Evolutionary conservation across 2,329 filamentous ascomycete genomes (phyloP).

Genomic region (Cordyceps farinosa): DNA sequence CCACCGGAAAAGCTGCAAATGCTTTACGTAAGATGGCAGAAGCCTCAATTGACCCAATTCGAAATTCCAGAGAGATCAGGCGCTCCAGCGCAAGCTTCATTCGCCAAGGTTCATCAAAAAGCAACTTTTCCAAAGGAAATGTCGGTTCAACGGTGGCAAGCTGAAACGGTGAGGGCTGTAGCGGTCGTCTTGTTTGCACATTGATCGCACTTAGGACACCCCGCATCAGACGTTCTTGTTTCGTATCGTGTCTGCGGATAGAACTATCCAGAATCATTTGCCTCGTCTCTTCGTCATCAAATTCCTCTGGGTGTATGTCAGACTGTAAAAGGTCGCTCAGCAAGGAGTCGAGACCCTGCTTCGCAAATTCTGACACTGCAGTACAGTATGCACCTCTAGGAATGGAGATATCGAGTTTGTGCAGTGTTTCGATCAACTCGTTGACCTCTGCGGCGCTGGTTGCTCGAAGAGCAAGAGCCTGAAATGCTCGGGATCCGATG

Average conservation of each 20-base stretch:
- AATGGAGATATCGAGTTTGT: constrained; percentile 59
- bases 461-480: constrained; percentile 70
- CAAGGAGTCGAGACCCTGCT: constrained; percentile 49
- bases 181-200: constrained; percentile 17
- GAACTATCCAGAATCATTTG: constrained; percentile 36
- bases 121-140: not conserved
- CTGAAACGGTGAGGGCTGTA: constrained; percentile 17
- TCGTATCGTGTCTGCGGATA: constrained; percentile 33
- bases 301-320: constrained; percentile 55
- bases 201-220: constrained; percentile 35
- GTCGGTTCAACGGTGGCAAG: not conserved
- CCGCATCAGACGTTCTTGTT: constrained; percentile 42
- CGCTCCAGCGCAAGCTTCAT: constrained; percentile 13
- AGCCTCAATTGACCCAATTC: constrained; percentile 1
- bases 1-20: constrained; percentile 8
- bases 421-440: constrained; percentile 57
- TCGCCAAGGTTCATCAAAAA: constrained; percentile 6
- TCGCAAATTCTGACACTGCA: constrained; percentile 62
- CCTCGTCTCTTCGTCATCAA: constrained; percentile 44
- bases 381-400: constrained; percentile 61
- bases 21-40: constrained; percentile 9
- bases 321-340: constrained; percentile 44
- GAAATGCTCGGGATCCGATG: constrained; percentile 73
- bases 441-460: constrained; percentile 52
- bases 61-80: not conserved